Conservation (phyloP, 2,329 filamentous ascomycete species). For the Pleochaeta shiraiana region DNA sequence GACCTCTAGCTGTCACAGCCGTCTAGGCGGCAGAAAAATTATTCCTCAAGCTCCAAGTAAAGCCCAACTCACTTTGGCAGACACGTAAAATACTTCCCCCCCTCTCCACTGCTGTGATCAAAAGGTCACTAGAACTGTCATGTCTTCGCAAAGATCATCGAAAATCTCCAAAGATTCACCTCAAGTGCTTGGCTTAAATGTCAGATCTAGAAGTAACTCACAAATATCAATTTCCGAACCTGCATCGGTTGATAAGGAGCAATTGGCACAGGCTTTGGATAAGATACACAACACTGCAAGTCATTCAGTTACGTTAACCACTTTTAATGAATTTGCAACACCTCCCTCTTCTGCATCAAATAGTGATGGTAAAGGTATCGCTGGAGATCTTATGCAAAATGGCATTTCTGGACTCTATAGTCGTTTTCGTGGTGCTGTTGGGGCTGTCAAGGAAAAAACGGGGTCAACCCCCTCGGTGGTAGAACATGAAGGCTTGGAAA, state of each 20-base stretch:
- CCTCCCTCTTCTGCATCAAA: constrained; percentile 35
- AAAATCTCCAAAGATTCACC: constrained; percentile 9
- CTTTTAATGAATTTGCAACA: constrained; percentile 78
- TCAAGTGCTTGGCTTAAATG: constrained; percentile 13
- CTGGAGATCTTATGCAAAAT: constrained; percentile 58
- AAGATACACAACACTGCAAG: constrained; percentile 81
- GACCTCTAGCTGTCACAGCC: constrained; percentile 8
- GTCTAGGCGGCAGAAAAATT: constrained; percentile 8
- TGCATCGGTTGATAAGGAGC: constrained; percentile 38
- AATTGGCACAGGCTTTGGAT: constrained; percentile 56
- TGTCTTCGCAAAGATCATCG: constrained; percentile 17
- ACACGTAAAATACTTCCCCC: too few relatives aligned
- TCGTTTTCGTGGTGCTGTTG: constrained; percentile 64
- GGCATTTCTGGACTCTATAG: constrained; percentile 79
- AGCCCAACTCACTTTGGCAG: background rate
- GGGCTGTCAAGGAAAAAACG: constrained; percentile 35
- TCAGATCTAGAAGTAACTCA: constrained; percentile 28
- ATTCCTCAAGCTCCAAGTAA: background rate
- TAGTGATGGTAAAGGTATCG: constrained; percentile 45
- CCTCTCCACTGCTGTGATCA: too few relatives aligned
- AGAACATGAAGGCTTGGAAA: constrained; percentile 25
- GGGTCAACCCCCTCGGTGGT: constrained; percentile 17
- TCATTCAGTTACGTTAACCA: constrained; percentile 64
- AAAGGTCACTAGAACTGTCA: constrained; percentile 6
- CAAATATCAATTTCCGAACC: constrained; percentile 23